Base-by-base conservation (phyloP, 306 rosid genomes). In the Medicago lupulina region DNA sequence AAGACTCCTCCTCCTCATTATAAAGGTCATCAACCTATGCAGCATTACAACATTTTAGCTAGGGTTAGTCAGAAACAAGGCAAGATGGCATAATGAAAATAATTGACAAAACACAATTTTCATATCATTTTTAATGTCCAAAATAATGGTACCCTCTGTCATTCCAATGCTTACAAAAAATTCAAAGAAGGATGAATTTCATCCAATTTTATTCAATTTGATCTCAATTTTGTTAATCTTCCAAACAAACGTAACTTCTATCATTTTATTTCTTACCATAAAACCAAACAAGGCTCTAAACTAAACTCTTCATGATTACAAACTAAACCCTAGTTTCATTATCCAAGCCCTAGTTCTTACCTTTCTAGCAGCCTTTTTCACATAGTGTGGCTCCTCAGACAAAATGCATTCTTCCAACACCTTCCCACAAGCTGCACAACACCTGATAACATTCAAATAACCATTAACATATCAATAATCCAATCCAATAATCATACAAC, bases 371-470 rank as follows among this genome's bases (percentile, higher is more conserved):
- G 36, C 36, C 6, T 31, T 31, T 31, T 31, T 31, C 36, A 31
- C 36, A 31, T 31, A 31, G 36, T 31, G 10, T 40, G 9, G 10
- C 9, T 40, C 9, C 50, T 44, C 50, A 44, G 14, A 3, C 12
- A 44, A 11, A 44, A 3, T 4, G 18, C 7, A 49, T 5, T 58
- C 63, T 58, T 60, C 18, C 67, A 60, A 31, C 41, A 60, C 18
- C 40, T 60, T 60, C 12, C 43, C 67, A 31, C 67, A 60, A 13
- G 6, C 19, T 6, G 2, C 18, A 60, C 67, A 60, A 31, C 41
- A 60, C 31, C 67, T 60, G 18, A 14, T 1, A 14, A 60, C 16
- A 60, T 34, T 71, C 73, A 28, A 74, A 40, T 1, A 46, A 77
- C n/a, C n/a, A n/a, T n/a, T n/a, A n/a, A n/a, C n/a, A n/a, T 25